Base-by-base conservation (phyloP, 2,329 filamentous ascomycete species). In the Phyllosticta ampelicida region DNA sequence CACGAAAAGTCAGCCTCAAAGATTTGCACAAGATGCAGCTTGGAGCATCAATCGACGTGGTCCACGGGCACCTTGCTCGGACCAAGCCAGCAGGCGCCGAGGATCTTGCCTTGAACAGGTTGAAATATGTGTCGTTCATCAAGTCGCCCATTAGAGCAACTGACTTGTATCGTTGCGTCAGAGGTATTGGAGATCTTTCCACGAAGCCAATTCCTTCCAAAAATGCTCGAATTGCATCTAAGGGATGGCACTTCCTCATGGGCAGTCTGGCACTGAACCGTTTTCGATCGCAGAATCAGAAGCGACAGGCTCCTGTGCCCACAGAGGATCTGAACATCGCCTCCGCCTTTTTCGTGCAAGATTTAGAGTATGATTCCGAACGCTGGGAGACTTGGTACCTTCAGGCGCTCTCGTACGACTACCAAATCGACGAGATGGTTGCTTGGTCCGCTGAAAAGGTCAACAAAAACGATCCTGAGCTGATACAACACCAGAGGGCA, bases 371-470 rank as follows among this genome's bases (percentile, higher is more conserved):
- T 68, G 89, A 86, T 1, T 82, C 84, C 1, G 85, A 90, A 48
- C 84, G 85, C 58, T 96, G 90, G 90, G 88, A 95, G 69, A 87
- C 88, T 0, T 96, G 90, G 90, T 94, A 92, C 70, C 83, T 89
- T 11, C 80, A 95, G 21, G 90, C 86, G 0, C 90, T 95, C 70
- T 89, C 87, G 53, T 91, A 90, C 66, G 90, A 96, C 70, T 86
- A 89, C 54, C 90, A 95, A 65, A 76, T 95, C 13, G 90, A 96
- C 62, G 90, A 96, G 70, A 83, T 86, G 6, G 87, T 95, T 5
- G 82, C 91, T 5, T 95, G 90, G 90, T 87, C 86, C 19, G 88
- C 90, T 0, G 90, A 95, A 64, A 95, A 95, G 71, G 86, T 95
- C 73, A 95, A 95, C 72, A 92, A 87, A 68, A 86, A 87, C 65